Evolutionary conservation across 179 eudicot species (phyloP), one percentile per base, ranked within the genome.

Genomic region (Corrigiola litoralis): DNA sequence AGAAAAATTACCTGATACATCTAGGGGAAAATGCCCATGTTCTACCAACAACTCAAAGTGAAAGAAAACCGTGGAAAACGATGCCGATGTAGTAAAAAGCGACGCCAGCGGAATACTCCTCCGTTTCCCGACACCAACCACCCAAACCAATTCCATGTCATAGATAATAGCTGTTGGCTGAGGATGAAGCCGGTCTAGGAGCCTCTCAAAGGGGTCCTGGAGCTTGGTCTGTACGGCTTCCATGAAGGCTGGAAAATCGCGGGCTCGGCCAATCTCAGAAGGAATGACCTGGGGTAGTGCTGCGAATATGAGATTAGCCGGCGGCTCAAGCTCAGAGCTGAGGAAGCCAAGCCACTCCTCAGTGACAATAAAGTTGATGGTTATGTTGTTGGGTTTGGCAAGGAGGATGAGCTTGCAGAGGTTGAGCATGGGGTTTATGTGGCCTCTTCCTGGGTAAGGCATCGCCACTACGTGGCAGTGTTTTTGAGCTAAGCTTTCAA

Each of bases 61-160:
- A 14, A 45, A 25, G 3, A 67, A 20, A 32, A 63, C 55, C 9
- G 56, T 38, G 46, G 45, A 67, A 17, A 57, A 37, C 23, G 46
- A 67, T 0, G 71, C 63, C 34, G 34, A 57, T 36, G 46, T 31
- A 23, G 71, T 55, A 45, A 44, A 56, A 57, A 79, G 41, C 5
- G 81, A 72, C 18, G 88, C 92, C 72, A 78, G 80, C 61, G 85
- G 86, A 74, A 84, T 72, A 55, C 60, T 76, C 74, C 75, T 45
- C 24, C 58, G 63, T 16, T 10, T 32, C 2, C 75, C 75, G 38
- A 71, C 42, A 24, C 41, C 69, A 63, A 71, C 63, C 16, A 50
- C 69, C 75, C 69, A 71, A 2, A 64, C 50, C 47, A 71, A 29
- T 17, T 56, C 37, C 28, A 60, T 56, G 48, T 76, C 86, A 0